Base-by-base conservation (phyloP, 2,329 filamentous ascomycete species). In the Whalleya microplaca region DNA sequence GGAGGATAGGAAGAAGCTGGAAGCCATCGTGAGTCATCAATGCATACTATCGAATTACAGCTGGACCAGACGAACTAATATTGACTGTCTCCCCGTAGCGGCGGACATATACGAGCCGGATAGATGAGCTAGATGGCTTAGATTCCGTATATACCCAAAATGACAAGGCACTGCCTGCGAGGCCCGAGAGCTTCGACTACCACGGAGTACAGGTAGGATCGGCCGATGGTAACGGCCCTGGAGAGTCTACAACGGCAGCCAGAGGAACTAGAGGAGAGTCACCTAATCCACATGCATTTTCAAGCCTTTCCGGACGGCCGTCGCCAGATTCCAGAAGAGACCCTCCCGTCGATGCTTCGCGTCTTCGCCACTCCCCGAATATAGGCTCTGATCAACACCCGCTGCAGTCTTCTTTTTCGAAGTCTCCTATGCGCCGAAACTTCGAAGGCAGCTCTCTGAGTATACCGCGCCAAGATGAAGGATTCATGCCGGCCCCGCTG, bases 1-100 rank as follows among this genome's bases (percentile, higher is more conserved):
- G 32, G 92, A 96, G 51, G 95, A 99, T 69, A 87, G 88, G 72
- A 88, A 86, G 64, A 98, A 98, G 73, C 80, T 99, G 21, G 92
- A 97, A 69, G 90, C 92, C 48, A 98, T 99, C 78, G 91, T 96
- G 80, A 84, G 90, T 84, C 12, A 40, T 42, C 47, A 19, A 2
- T 29, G 44, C 4, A 32, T 21, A 9, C n/a, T n/a, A n/a, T n/a
- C n/a, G 12, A 19, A 27, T 61, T 21, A 27, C 20, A 32, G 41
- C 19, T 23, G n/a, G 19, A 41, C 8, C 16, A 10, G n/a, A 3
- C 21, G 29, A 43, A 29, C 27, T 66, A 55, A 63, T 59, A 32
- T 20, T 29, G n/a, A 29, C 12, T 29, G 19, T 45, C 45, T 50
- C 41, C 45, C 49, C 18, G 10, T 46, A 96, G 91, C 88, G 91